These are phyloP conservation scores for Syzygium syzygioides DNA, from an alignment of 441 rosid species.

Conservation along the genomic window DNA sequence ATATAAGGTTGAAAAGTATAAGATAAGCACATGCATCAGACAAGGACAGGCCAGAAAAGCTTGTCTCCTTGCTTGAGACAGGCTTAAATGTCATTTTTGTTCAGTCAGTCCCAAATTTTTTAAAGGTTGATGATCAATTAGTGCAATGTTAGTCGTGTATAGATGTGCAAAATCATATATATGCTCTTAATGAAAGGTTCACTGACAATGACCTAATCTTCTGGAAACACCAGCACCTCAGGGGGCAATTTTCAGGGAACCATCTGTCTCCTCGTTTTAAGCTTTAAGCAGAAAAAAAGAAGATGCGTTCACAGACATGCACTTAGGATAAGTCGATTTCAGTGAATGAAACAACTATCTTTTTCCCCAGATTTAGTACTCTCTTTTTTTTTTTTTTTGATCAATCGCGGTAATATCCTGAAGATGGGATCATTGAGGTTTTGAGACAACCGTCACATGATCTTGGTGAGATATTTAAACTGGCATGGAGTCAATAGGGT, in stretches of 20 bases:
- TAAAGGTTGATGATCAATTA: not conserved
- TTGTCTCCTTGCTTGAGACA: conserved; percentile 12
- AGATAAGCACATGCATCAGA: conserved; percentile 4
- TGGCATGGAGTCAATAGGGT: not conserved
- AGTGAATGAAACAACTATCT: not conserved
- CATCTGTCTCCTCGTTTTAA: not conserved
- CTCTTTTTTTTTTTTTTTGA: not conserved
- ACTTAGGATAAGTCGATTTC: not conserved
- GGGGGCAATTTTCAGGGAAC: not conserved
- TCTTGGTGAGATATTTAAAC: not conserved
- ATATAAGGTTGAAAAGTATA: not conserved
- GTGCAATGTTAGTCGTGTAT: not conserved
- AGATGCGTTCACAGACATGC: not conserved
- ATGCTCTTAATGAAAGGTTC: not conserved
- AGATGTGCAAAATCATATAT: not conserved
- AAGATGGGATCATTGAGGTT: not conserved
- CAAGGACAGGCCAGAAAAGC: conserved; percentile 8
- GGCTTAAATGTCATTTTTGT: conserved; percentile 17
- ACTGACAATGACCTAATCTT: not conserved
- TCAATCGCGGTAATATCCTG: not conserved
- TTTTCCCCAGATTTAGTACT: not conserved
- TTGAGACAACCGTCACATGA: not conserved
- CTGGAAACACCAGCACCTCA: not conserved
- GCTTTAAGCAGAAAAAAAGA: not conserved
- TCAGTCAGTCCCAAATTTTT: not conserved